Base-by-base conservation (phyloP, 371 early-diverging fungal species). In the Sanchytrium tribonematis region DNA sequence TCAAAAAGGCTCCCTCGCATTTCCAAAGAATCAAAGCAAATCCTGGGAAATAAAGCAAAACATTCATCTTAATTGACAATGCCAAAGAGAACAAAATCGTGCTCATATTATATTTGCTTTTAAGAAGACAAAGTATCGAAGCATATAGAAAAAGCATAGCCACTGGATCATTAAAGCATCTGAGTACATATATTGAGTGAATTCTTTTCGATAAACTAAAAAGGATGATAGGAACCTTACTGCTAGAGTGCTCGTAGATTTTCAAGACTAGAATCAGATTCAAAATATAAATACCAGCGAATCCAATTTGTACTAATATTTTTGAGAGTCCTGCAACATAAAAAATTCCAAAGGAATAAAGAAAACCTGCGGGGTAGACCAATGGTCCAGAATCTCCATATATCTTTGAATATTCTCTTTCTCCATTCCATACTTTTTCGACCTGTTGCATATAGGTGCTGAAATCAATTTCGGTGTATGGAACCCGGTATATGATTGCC, bases 401-500 rank as follows among this genome's bases (percentile, higher is more conserved):
- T 17, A 94, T 73, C 29, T 84, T 81, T 28, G 71, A 65, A 72
- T 94, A 94, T 74, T 92, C 85, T 1, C 83, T 80, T 74, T 92
- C 89, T 1, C 93, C 93, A 0, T 73, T 70, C 5, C 87, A 69
- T 73, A 87, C 88, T 12, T 83, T 84, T 30, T 76, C 77, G 0
- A 92, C 88, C 76, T 94, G 83, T 76, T 93, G 90, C 91, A 93
- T 91, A 75, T 94, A 94, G 0, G 93, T 86, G 22, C 73, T 77
- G 90, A 90, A 94, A 77, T 94, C 95, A 70, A 94, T 94, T 74
- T 94, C 91, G 5, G 94, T 92, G 73, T 92, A 85, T 87, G 12
- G 16, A 31, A 69, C n/a, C n/a, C n/a, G n/a, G n/a, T n/a, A n/a
- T n/a, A n/a, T n/a, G n/a, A n/a, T n/a, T n/a, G n/a, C n/a, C n/a